Conservation (phyloP, 2,329 filamentous ascomycete genomes). For the Aureobasidium pullulans region DNA sequence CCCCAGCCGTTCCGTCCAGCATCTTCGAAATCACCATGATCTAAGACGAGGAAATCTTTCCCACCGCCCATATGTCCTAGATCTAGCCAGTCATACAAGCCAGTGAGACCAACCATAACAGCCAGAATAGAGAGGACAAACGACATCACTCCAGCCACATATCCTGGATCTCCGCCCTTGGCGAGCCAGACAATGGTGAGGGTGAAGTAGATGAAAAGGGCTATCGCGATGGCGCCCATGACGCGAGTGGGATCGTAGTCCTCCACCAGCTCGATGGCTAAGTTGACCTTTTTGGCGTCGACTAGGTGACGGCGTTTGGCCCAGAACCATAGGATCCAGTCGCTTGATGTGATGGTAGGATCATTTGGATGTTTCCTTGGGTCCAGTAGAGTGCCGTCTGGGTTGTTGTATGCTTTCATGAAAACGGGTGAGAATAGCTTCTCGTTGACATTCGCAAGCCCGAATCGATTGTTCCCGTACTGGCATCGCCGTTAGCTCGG, state of each 20-base stretch:
- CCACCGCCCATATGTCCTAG: constrained; percentile 8
- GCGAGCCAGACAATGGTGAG: background rate
- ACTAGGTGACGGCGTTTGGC: background rate
- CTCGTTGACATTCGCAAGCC: background rate
- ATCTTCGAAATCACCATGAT: background rate
- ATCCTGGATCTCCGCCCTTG: background rate
- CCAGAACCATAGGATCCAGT: background rate
- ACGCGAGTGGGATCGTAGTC: background rate
- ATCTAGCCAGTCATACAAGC: constrained; percentile 2
- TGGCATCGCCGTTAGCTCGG: background rate
- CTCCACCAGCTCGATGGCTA: background rate
- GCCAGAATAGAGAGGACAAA: background rate
- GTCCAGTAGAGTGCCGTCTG: background rate
- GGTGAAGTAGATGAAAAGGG: background rate
- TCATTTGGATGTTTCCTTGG: background rate
- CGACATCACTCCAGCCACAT: constrained; percentile 6
- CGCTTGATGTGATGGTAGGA: background rate
- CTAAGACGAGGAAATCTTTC: background rate
- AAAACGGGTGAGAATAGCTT: constrained; percentile 5
- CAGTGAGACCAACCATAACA: constrained; percentile 3
- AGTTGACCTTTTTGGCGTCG: background rate
- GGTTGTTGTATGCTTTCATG: constrained; percentile 2
- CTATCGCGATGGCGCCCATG: background rate
- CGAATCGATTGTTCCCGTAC: background rate
- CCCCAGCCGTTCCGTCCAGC: background rate